Evolutionary conservation across 2,329 filamentous ascomycete genomes (phyloP).

Genomic region (Harringtonia lauricola): DNA sequence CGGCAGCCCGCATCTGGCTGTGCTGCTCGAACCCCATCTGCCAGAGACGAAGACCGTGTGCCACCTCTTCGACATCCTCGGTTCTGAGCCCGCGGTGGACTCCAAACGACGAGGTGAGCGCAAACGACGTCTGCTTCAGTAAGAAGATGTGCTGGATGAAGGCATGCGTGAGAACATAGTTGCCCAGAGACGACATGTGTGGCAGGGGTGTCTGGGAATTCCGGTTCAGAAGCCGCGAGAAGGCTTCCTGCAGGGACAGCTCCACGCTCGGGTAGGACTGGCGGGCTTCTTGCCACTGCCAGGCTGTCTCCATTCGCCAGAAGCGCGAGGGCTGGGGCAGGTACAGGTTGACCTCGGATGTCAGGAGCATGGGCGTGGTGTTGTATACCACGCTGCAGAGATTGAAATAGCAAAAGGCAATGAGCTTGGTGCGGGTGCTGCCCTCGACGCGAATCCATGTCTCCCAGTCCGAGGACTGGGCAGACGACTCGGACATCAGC

Average conservation of each 20-base stretch:
- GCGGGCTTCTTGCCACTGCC: conserved; percentile 49
- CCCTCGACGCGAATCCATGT: conserved; percentile 48
- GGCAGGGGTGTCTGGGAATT: conserved; percentile 34
- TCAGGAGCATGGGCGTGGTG: conserved; percentile 45
- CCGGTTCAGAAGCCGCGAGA: conserved; percentile 43
- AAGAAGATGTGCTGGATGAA: conserved; percentile 63
- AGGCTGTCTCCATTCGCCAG: conserved; percentile 45
- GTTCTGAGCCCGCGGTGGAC: conserved; percentile 37
- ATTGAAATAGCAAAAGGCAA: conserved; percentile 53
- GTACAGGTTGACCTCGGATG: conserved; percentile 44
- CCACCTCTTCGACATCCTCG: conserved; percentile 45
- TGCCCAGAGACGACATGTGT: conserved; percentile 49
- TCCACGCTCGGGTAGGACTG: conserved; percentile 39
- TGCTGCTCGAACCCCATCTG: conserved; percentile 47
- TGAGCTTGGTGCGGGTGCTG: conserved; percentile 45
- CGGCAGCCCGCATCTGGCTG: conserved; percentile 37
- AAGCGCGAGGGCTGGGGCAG: conserved; percentile 43
- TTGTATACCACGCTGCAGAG: conserved; percentile 52
- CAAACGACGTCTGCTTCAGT: conserved; percentile 50
- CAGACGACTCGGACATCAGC: conserved; percentile 34
- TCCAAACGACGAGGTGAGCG: conserved; percentile 35
- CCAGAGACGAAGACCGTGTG: conserved; percentile 45
- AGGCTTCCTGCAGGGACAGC: conserved; percentile 44
- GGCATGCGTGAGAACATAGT: conserved; percentile 62
- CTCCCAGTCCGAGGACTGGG: conserved; percentile 42